Percentiles rank a stretch among this genome's conserved stretches.
phyloP scores from a whole-genome alignment of 305 asterid genomes.

The Fraxinus floribunda region DNA sequence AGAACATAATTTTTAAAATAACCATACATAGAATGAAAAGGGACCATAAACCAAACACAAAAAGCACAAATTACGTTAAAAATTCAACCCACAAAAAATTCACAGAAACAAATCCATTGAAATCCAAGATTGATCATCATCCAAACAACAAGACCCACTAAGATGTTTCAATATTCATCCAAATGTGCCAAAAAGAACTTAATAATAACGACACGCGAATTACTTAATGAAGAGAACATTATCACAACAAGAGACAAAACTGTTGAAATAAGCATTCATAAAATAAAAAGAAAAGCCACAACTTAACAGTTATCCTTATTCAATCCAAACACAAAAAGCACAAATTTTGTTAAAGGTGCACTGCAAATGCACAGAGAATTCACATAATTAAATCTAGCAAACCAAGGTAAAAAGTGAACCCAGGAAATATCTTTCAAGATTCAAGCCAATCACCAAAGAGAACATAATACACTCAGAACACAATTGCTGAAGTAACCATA shows the following conservation, averaged over 20 bases:
- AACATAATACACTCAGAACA: neutral
- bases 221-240: neutral
- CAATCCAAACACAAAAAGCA: neutral
- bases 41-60: neutral
- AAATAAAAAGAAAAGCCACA: neutral
- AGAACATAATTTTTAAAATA: neutral
- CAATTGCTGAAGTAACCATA: neutral
- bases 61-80: neutral
- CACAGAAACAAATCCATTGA: neutral
- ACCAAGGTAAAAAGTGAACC: neutral
- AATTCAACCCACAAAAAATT: neutral
- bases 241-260: neutral
- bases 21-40: neutral
- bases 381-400: neutral
- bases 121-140: neutral
- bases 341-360: neutral
- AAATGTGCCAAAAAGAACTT: neutral
- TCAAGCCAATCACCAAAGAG: neutral
- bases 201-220: neutral
- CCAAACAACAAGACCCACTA: neutral
- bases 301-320: neutral
- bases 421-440: neutral
- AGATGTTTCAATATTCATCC: neutral
- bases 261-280: neutral
- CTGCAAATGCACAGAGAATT: neutral